Evolutionary conservation across 768 basidiomycete species (phyloP).

Genomic region (Pholiota molesta): DNA sequence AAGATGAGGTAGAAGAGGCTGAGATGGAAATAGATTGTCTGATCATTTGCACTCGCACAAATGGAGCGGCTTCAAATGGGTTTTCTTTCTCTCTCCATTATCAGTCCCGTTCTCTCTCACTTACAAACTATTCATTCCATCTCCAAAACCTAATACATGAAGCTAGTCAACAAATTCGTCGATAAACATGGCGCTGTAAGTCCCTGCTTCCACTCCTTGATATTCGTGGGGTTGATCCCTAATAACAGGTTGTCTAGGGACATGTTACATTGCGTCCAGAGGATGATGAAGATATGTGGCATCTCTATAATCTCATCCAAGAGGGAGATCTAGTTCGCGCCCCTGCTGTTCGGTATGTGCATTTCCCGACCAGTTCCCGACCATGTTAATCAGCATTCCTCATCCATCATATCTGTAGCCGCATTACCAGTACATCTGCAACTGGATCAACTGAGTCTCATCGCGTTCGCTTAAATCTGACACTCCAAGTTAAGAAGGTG

Average conservation of each 20-base stretch:
- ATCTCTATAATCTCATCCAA: slow-evolving; percentile 95
- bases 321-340: slow-evolving; percentile 87
- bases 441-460: slow-evolving; percentile 96
- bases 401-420: slow-evolving; percentile 45
- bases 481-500: slow-evolving; percentile 76
- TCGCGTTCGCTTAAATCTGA: slow-evolving; percentile 83
- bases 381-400: neutral
- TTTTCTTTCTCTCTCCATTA: neutral
- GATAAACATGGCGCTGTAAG: slow-evolving; percentile 84
- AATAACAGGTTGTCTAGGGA: slow-evolving; percentile 61
- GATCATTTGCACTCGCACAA: slow-evolving; percentile 7
- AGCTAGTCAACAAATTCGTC: slow-evolving; percentile 78
- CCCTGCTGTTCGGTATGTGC: slow-evolving; percentile 72
- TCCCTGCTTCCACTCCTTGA: slow-evolving; percentile 11
- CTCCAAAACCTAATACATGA: slow-evolving; percentile 56
- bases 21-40: slow-evolving; percentile 4
- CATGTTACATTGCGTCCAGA: slow-evolving; percentile 94
- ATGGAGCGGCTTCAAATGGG: neutral
- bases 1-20: neutral
- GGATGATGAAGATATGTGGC: slow-evolving; percentile 99
- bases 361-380: too few species aligned
- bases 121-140: slow-evolving; percentile 10
- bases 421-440: slow-evolving; percentile 85
- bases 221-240: slow-evolving; percentile 31
- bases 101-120: neutral